Percentiles rank a stretch among this genome's conserved stretches.
phyloP scores from a whole-genome alignment of 2,329 filamentous ascomycete species.

The Verticillium klebahnii region DNA sequence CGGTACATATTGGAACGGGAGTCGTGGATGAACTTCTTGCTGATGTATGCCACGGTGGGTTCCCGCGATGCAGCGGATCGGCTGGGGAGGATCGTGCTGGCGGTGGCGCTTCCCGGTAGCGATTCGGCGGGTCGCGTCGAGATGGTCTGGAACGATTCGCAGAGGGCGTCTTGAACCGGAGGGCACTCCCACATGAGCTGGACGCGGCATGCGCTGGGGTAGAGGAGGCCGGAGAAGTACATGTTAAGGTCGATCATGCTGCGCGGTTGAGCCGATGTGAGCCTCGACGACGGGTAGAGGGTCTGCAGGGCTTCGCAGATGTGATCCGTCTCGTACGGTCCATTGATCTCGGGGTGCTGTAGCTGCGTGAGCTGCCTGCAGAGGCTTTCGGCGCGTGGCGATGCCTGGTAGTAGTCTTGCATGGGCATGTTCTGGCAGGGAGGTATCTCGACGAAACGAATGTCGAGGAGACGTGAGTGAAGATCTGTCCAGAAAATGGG shows the following conservation, averaged over 20 bases:
- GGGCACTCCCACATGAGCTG: conserved; percentile 45
- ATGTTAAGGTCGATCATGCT: conserved; percentile 34
- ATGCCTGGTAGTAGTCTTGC: not conserved
- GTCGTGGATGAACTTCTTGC: conserved; percentile 38
- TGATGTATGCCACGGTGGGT: conserved; percentile 42
- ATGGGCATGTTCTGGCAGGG: conserved; percentile 28
- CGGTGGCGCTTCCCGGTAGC: conserved; percentile 9
- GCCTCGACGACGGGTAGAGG: conserved; percentile 24
- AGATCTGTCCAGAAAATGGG: conserved; percentile 53
- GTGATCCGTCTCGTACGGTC: not conserved
- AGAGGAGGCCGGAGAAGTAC: conserved; percentile 42
- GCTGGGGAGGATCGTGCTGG: not conserved
- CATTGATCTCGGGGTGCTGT: not conserved
- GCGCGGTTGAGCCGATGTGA: not conserved
- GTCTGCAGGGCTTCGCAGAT: conserved; percentile 29
- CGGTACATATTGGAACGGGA: conserved; percentile 44
- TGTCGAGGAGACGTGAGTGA: conserved; percentile 43
- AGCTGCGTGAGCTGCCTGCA: not conserved
- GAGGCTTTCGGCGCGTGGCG: not conserved
- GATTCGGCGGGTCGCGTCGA: conserved; percentile 29
- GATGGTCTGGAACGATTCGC: conserved; percentile 28
- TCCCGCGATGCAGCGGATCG: conserved; percentile 1
- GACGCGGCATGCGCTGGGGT: conserved; percentile 39
- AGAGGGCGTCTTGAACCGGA: conserved; percentile 7
- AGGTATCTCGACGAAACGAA: conserved; percentile 37